Evolutionary conservation across 768 basidiomycete species (phyloP).

Genomic region (Mycena galericulata): DNA sequence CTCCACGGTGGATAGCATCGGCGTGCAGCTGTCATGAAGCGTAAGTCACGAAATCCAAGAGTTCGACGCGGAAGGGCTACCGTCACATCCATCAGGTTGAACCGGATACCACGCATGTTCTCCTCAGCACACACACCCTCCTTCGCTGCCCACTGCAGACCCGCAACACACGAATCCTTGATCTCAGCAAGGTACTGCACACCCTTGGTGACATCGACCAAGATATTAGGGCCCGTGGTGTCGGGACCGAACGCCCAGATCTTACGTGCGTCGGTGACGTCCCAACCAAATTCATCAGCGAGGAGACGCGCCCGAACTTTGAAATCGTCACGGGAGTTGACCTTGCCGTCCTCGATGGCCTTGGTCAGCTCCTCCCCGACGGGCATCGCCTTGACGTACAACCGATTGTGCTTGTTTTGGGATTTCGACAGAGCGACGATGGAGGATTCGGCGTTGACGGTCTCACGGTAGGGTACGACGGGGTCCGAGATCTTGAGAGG

Average conservation of each 20-base stretch:
- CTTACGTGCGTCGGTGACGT: constrained; percentile 98
- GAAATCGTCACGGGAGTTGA: constrained; percentile 96
- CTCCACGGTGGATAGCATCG: constrained; percentile 99
- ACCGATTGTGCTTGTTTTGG: constrained; percentile 99
- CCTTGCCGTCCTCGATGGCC: constrained; percentile 90
- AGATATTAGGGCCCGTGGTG: constrained; percentile 94
- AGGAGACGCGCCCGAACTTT: constrained; percentile 95
- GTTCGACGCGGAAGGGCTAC: constrained; percentile 55
- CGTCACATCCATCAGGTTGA: constrained; percentile 97
- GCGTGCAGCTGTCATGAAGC: constrained; percentile 78
- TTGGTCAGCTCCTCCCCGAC: constrained; percentile 93
- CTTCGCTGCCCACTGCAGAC: constrained; percentile 99
- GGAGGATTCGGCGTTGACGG: constrained; percentile 94
- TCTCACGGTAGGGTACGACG: constrained; percentile 98
- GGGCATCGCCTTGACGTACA: constrained; percentile 93
- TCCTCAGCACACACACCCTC: constrained; percentile 97
- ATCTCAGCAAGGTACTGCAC: constrained; percentile 99
- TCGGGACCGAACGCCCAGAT: constrained; percentile 99
- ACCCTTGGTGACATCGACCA: constrained; percentile 99
- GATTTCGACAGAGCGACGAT: constrained; percentile 99
- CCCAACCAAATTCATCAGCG: constrained; percentile 98
- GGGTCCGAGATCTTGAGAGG: constrained; percentile 98
- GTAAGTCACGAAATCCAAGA: constrained; percentile 7
- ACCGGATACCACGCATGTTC: constrained; percentile 98
- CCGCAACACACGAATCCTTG: constrained; percentile 99